Percentiles rank a stretch among this genome's conserved stretches.
phyloP scores from a whole-genome alignment of 2,329 filamentous ascomycete genomes.

The Coleophoma eucalyptorum region DNA sequence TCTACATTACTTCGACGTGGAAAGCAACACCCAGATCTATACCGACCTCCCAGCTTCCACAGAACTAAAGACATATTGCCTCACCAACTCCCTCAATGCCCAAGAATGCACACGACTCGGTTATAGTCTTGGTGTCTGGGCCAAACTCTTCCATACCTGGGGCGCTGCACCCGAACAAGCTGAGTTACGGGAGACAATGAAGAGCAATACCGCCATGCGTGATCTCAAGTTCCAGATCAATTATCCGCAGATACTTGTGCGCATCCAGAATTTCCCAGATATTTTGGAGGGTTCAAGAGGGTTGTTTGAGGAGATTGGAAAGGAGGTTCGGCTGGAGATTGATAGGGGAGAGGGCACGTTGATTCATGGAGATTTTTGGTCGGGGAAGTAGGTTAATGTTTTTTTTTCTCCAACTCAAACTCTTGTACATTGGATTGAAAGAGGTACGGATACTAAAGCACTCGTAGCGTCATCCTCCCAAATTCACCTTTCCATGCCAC shows the following conservation, averaged over 20 bases:
- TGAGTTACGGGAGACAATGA: conserved; percentile 34
- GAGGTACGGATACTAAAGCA: background rate
- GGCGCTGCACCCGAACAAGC: conserved; percentile 7
- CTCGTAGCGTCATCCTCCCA: conserved; percentile 5
- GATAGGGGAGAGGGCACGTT: conserved; percentile 18
- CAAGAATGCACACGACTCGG: conserved; percentile 29
- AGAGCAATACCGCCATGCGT: conserved; percentile 41
- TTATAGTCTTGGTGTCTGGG: conserved; percentile 46
- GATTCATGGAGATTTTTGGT: conserved; percentile 60
- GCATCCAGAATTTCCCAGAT: conserved; percentile 37
- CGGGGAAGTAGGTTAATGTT: conserved; percentile 45
- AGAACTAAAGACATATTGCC: conserved; percentile 42
- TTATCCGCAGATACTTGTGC: conserved; percentile 36
- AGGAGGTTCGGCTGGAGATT: conserved; percentile 22
- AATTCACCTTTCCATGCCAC: background rate
- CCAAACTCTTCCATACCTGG: conserved; percentile 36
- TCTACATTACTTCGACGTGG: conserved; percentile 39
- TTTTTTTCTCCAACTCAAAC: conserved; percentile 6
- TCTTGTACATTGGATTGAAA: background rate
- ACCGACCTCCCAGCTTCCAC: conserved; percentile 44
- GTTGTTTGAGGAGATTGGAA: conserved; percentile 39
- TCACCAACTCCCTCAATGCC: conserved; percentile 27
- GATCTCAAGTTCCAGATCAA: conserved; percentile 47
- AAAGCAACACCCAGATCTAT: conserved; percentile 46
- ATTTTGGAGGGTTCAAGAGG: conserved; percentile 39